These are phyloP conservation scores for Diversispora epigaea DNA, from an alignment of 192 early-diverging fungal species.

Conservation along the genomic window DNA sequence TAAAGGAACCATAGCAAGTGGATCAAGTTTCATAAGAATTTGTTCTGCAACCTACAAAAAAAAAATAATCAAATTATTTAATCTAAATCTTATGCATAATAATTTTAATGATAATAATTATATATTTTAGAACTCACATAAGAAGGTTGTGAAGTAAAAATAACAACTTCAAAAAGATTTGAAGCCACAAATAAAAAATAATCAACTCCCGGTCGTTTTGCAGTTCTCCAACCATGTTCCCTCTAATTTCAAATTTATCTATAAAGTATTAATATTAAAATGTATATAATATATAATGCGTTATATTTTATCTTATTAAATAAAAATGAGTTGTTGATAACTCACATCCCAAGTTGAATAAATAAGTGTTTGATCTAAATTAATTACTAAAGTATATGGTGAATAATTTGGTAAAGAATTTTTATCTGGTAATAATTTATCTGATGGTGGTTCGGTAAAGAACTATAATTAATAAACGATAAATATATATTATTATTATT, in stretches of 20 bases:
- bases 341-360: constrained; percentile 90
- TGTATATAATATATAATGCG: not conserved
- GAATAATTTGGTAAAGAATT: constrained; percentile 77
- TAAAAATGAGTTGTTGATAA: constrained; percentile 5
- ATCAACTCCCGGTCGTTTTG: constrained; percentile 94
- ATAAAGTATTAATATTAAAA: not conserved
- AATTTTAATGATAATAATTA: constrained; percentile 35
- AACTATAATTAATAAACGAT: constrained; percentile 6
- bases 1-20: constrained; percentile 82
- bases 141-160: constrained; percentile 87
- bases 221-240: constrained; percentile 94
- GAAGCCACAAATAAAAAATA: constrained; percentile 90
- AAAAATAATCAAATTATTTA: constrained; percentile 27
- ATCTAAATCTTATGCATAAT: not conserved
- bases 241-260: constrained; percentile 52
- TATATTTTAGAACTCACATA: constrained; percentile 53
- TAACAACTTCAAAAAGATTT: constrained; percentile 92
- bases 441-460: constrained; percentile 68
- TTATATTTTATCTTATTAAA: not conserved
- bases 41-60: constrained; percentile 70
- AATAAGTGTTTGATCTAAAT: constrained; percentile 90
- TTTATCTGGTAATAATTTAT: constrained; percentile 91
- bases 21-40: constrained; percentile 87
- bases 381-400: constrained; percentile 92
- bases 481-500: not conserved